Evolutionary conservation across 2,329 filamentous ascomycete genomes (phyloP).

Genomic region (Colletotrichum plurivorum): DNA sequence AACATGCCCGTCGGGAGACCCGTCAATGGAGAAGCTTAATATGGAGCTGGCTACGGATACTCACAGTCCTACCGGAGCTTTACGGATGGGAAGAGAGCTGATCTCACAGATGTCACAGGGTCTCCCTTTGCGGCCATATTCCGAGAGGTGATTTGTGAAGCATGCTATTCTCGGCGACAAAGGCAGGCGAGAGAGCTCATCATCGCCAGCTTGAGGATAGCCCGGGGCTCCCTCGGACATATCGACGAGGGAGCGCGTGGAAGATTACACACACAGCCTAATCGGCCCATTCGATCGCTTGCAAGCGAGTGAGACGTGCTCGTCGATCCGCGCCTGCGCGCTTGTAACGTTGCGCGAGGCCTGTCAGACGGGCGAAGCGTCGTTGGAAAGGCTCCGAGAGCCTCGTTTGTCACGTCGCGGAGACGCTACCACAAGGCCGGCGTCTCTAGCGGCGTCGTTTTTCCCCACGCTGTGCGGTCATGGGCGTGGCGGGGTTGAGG

Average conservation of each 20-base stretch:
- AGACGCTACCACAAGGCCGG: background rate
- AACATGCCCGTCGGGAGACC: slow-evolving; percentile 3
- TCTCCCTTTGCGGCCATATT: slow-evolving; percentile 6
- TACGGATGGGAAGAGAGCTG: background rate
- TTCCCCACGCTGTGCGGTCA: background rate
- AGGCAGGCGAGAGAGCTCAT: background rate
- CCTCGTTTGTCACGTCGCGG: slow-evolving; percentile 3
- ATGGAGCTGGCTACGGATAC: slow-evolving; percentile 5
- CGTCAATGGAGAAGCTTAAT: slow-evolving; percentile 6
- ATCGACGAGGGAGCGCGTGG: background rate
- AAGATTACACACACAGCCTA: background rate
- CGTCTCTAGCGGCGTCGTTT: slow-evolving; percentile 14
- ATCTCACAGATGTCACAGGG: slow-evolving; percentile 10
- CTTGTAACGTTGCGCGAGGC: slow-evolving; percentile 38
- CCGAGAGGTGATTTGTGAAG: background rate
- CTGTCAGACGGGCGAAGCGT: slow-evolving; percentile 6
- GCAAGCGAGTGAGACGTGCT: slow-evolving; percentile 7
- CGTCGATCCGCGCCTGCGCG: slow-evolving; percentile 34
- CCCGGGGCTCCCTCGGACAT: slow-evolving; percentile 1
- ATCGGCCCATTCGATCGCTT: slow-evolving; percentile 7
- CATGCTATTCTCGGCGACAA: slow-evolving; percentile 21
- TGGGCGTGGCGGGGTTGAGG: background rate
- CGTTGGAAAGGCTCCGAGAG: background rate
- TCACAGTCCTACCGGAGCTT: background rate
- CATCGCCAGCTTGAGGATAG: background rate